phyloP scores from a whole-genome alignment of 495 filamentous ascomycete species.

The Delitschia confertaspora region DNA sequence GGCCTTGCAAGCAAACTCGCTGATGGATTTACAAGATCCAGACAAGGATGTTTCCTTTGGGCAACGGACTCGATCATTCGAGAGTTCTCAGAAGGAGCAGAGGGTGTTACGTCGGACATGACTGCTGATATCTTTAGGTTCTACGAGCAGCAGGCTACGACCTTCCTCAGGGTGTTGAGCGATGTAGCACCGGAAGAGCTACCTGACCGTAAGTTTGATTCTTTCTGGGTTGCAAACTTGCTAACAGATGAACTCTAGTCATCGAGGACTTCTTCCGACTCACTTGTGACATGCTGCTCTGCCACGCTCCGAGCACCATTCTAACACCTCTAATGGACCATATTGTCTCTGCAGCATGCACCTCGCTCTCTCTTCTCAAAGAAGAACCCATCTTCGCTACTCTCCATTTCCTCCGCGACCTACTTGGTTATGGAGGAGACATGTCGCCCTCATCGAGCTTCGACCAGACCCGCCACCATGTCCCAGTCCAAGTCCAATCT shows the following conservation, averaged over 20 bases:
- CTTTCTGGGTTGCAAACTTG: background rate
- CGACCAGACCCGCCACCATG: conserved; percentile 36
- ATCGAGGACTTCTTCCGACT: conserved; percentile 99
- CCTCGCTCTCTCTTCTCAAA: conserved; percentile 78
- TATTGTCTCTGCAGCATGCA: conserved; percentile 78
- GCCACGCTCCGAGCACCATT: conserved; percentile 76
- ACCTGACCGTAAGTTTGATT: conserved; percentile 56
- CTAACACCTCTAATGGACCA: conserved; percentile 64
- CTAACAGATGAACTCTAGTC: conserved; percentile 45
- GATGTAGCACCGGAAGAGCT: conserved; percentile 77
- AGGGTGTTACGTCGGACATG: conserved; percentile 73
- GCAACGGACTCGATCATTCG: conserved; percentile 88
- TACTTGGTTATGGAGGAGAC: conserved; percentile 77
- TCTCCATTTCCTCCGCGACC: conserved; percentile 86
- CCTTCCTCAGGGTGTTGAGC: conserved; percentile 81
- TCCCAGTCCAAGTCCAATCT: conserved; percentile 35
- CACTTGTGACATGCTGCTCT: conserved; percentile 79
- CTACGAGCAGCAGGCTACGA: conserved; percentile 82
- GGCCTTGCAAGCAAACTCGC: conserved; percentile 80
- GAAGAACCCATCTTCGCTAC: conserved; percentile 82
- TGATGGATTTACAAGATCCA: conserved; percentile 70
- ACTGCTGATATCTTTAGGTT: conserved; percentile 85
- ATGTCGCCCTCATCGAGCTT: conserved; percentile 67
- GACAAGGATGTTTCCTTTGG: conserved; percentile 96
- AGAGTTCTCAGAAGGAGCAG: conserved; percentile 84